Evolutionary conservation across 441 rosid species (phyloP), one percentile per base, ranked within the genome.

Genomic region (Populus hybrid): DNA sequence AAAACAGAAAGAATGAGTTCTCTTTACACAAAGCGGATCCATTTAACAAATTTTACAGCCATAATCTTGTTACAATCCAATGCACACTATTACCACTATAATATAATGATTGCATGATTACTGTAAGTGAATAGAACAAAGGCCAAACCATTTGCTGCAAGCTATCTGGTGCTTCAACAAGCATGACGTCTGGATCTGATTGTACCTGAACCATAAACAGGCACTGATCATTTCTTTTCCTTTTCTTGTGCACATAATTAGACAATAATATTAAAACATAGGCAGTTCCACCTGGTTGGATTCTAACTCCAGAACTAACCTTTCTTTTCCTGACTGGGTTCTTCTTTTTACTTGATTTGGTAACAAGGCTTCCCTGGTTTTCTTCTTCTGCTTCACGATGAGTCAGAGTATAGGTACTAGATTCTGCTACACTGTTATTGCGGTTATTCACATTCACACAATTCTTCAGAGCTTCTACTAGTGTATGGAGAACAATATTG

Each of bases 261-360:
- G 59, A 73, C 68, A 36, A 63, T 54, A 20, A 32, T n/a, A 14
- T 70, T 10, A 74, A 4, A 73, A 36, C 11, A 76, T 68, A 83
- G 42, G 63, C 65, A 73, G 36, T 40, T 77, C 77, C 77, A 54
- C 9, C 38, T 46, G 18, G 57, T 30, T 64, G 16, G 54, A 80
- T 69, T 63, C 68, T 24, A 72, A 75, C 65, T 74, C 70, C 61
- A 78, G 63, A 70, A 84, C 74, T 77, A 73, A 93, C 97, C 93
- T 90, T 93, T 84, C 95, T 91, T 87, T 89, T 93, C 90, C 92
- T 90, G 42, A 92, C 84, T 24, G 91, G 89, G 85, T 91, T 91
- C 88, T 89, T 93, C 86, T 90, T 93, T 84, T 89, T 93, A 85
- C 80, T 87, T 32, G 87, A 81, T 82, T 91, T 93, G 81, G 81